phyloP scores from a whole-genome alignment of 208 protist species.

The Crithidia sp. region DNA sequence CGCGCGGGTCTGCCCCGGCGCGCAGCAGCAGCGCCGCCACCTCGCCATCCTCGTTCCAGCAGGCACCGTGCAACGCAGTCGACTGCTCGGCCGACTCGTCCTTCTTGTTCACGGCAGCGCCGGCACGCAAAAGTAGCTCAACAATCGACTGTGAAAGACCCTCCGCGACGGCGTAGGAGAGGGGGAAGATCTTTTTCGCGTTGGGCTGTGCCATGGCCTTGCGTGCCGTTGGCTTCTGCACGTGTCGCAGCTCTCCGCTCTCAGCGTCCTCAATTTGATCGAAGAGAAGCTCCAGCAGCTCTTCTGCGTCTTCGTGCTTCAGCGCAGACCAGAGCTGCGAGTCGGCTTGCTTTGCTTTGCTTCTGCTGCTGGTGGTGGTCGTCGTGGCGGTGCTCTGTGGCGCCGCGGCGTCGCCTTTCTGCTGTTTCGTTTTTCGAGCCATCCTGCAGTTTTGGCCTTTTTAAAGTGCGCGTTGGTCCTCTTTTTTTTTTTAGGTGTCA shows the following conservation, averaged over 20 bases:
- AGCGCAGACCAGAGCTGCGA: constrained; percentile 51
- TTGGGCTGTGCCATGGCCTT: constrained; percentile 18
- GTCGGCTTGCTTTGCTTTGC: constrained; percentile 16
- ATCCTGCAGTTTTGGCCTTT: background rate
- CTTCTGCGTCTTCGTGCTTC: constrained; percentile 45
- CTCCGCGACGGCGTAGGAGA: constrained; percentile 54
- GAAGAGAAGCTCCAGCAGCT: constrained; percentile 44
- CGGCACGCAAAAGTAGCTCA: constrained; percentile 47
- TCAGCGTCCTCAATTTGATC: constrained; percentile 33
- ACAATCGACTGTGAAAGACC: constrained; percentile 33
- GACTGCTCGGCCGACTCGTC: constrained; percentile 39
- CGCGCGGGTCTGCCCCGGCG: constrained; percentile 47
- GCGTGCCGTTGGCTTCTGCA: constrained; percentile 19
- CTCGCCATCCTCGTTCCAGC: constrained; percentile 57
- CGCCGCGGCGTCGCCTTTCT: background rate
- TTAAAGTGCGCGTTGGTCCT: background rate
- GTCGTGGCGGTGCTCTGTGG: constrained; percentile 13
- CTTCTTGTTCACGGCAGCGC: constrained; percentile 45
- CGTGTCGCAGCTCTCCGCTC: constrained; percentile 18
- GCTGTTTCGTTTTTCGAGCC: constrained; percentile 4
- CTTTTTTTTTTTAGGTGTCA: background rate
- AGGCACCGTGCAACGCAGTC: constrained; percentile 55
- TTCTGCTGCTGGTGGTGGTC: background rate
- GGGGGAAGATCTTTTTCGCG: constrained; percentile 47
- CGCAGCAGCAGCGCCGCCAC: constrained; percentile 40